These are phyloP conservation scores for Pichiaceae sp. DNA, from an alignment of 1,139 yeast genomes.

Conservation along the genomic window DNA sequence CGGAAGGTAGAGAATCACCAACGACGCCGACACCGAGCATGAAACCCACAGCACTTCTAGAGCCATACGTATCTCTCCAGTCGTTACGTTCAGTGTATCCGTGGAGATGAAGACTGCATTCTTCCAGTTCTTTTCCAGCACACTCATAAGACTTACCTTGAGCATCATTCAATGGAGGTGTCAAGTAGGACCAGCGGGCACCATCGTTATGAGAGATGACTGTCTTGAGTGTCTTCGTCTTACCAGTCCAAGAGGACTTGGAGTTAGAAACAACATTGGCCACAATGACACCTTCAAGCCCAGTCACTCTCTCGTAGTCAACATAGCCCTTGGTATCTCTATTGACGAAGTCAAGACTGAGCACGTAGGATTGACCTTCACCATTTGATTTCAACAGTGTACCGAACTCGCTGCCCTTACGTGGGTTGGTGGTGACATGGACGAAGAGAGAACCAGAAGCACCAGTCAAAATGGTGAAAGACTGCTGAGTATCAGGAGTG, in stretches of 20 bases:
- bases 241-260: constrained; percentile 27
- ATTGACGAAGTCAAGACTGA: constrained; percentile 63
- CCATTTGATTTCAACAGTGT: constrained; percentile 79
- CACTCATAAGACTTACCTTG: constrained; percentile 48
- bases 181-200: constrained; percentile 68
- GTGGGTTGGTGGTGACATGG: constrained; percentile 65
- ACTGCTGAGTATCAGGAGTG: constrained; percentile 55
- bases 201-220: constrained; percentile 88
- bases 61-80: constrained; percentile 73
- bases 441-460: constrained; percentile 67
- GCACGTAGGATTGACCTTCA: constrained; percentile 82
- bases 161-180: constrained; percentile 62
- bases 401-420: constrained; percentile 57
- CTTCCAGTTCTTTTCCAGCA: constrained; percentile 33
- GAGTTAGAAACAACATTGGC: constrained; percentile 61
- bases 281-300: constrained; percentile 80
- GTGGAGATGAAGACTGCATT: constrained; percentile 79
- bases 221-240: constrained; percentile 51
- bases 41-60: constrained; percentile 84
- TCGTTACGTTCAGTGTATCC: constrained; percentile 87
- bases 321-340: constrained; percentile 68
- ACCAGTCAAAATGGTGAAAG: constrained; percentile 79
- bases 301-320: constrained; percentile 80
- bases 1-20: constrained; percentile 46
- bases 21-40: constrained; percentile 91